These are phyloP conservation scores for Ambrosia artemisiifolia DNA, from an alignment of 129 eudicot genomes.

Conservation along the genomic window DNA sequence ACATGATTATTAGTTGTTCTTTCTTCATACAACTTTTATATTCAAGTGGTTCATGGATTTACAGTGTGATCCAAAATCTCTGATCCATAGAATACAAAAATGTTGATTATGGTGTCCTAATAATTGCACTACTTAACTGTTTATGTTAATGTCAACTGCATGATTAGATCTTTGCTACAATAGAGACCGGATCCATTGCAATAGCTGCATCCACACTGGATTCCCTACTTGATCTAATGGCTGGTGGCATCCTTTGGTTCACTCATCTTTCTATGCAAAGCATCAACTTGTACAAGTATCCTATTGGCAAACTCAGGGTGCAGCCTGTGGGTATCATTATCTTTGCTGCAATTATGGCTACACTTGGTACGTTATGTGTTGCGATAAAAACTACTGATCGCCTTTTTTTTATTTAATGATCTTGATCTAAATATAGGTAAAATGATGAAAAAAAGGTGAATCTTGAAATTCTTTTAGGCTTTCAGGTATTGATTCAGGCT, in stretches of 20 bases:
- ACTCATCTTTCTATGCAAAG: constrained; percentile 81
- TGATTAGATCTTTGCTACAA: constrained; percentile 69
- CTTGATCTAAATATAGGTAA: neutral
- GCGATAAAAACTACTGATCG: neutral
- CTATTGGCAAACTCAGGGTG: constrained; percentile 86
- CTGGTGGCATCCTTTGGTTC: constrained; percentile 97
- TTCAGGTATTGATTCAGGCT: constrained; percentile 87
- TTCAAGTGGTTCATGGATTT: too few species aligned
- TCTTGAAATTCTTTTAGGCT: constrained; percentile 43
- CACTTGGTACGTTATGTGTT: constrained; percentile 60
- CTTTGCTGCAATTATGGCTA: constrained; percentile 97
- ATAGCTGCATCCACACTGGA: constrained; percentile 95
- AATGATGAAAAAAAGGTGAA: neutral
- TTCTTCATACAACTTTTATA: too few species aligned
- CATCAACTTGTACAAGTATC: constrained; percentile 74
- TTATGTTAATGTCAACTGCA: neutral
- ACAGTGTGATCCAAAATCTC: too few species aligned
- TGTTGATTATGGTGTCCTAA: too few species aligned
- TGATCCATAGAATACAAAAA: too few species aligned
- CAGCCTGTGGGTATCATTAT: constrained; percentile 93
- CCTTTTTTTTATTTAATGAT: neutral
- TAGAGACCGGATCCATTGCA: constrained; percentile 82
- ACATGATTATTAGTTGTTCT: too few species aligned
- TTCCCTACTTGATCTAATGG: constrained; percentile 90
- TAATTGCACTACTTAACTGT: neutral